Base-by-base conservation (phyloP, 331 rosid genomes). In the Malus hybrid region DNA sequence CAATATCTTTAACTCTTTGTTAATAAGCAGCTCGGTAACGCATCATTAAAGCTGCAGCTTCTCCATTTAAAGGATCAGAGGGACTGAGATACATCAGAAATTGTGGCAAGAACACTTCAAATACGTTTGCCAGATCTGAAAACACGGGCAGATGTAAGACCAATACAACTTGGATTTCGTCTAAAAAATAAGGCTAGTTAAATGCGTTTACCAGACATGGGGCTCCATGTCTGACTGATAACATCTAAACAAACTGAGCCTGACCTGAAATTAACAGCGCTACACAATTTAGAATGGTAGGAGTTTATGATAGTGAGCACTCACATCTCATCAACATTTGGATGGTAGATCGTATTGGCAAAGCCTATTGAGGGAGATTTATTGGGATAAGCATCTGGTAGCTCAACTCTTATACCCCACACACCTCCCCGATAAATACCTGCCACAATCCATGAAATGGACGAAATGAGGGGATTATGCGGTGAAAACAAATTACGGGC, bases 341-440 rank as follows among this genome's bases (percentile, higher is more conserved):
- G 34, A 32, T 32, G 34, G 34, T 32, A 32, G 34, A 32, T 32
- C 34, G 7, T 94, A 87, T 94, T 94, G 78, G 87, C 36, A 84
- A 94, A 94, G 75, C 97, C 99, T 78, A 94, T 89, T 32, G 99
- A 94, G 4, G 99, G 99, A 80, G 99, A 94, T 81, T 90, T 90
- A 72, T 88, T 90, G 82, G 97, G 97, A 87, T 94, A 94, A 78
- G 93, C 97, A 88, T 92, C 96, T n/a, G 97, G 99, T 33, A 94
- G 86, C 77, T 94, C 99, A 74, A 94, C 99, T 78, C 90, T 88
- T 52, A 94, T 70, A 87, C 90, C 92, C 99, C 99, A 94, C 22
- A 92, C 86, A 73, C 99, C 97, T 58, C 85, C 93, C 39, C 89
- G 88, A 74, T 94, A 94, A 73, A 83, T 89, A 87, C 97, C 99